These are phyloP conservation scores for Botrytis cinerea DNA, from an alignment of 2,329 filamentous ascomycete species.

Conservation along the genomic window DNA sequence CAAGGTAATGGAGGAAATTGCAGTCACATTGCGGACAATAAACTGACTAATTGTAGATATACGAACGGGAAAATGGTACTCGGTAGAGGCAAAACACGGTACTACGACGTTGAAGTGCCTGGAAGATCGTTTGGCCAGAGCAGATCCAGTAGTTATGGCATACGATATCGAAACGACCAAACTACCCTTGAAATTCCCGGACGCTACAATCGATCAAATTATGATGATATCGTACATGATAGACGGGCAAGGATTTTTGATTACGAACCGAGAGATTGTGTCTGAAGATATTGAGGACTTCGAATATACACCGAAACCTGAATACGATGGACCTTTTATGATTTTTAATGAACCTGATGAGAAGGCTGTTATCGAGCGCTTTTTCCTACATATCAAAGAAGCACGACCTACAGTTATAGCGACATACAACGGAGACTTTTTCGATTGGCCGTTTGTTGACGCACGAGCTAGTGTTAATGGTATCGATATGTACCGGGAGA, in stretches of 20 bases:
- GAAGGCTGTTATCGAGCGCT: constrained; percentile 81
- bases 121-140: constrained; percentile 83
- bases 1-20: constrained; percentile 58
- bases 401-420: constrained; percentile 94
- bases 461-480: constrained; percentile 88
- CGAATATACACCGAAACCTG: constrained; percentile 95
- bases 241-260: constrained; percentile 94
- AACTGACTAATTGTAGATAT: constrained; percentile 65
- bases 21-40: background rate
- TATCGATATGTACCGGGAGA: constrained; percentile 99
- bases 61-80: constrained; percentile 95
- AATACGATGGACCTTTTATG: constrained; percentile 93
- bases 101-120: constrained; percentile 80
- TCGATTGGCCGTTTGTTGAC: constrained; percentile 99
- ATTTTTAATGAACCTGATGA: constrained; percentile 98
- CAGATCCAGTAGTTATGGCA: constrained; percentile 97
- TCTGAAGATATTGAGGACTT: constrained; percentile 97
- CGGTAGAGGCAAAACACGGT: constrained; percentile 90
- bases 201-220: constrained; percentile 90
- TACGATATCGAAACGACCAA: constrained; percentile 99
- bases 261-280: constrained; percentile 96
- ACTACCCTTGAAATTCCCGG: constrained; percentile 92
- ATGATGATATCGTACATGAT: constrained; percentile 99
- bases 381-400: constrained; percentile 95
- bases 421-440: constrained; percentile 99